Evolutionary conservation across 805 yeast genomes (phyloP), one percentile per base, ranked within the genome.

Genomic region (Isabelozyma pseudorhagii): DNA sequence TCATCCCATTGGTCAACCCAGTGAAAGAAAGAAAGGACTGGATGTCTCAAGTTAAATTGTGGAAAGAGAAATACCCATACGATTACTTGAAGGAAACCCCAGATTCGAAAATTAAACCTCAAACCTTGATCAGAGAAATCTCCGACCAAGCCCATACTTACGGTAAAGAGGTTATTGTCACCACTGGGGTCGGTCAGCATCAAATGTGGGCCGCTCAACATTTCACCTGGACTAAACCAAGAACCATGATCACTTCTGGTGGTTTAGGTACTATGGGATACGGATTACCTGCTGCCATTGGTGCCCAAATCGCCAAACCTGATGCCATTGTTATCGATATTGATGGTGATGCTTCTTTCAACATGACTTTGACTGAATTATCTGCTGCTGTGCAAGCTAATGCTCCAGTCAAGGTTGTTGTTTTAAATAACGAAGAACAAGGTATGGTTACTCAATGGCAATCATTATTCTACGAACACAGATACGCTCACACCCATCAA

Each of bases 361-460:
- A 88, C 78, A 94, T 94, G 99, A 91, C 99, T 21, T 78, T 94
- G 55, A 88, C 84, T 70, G 99, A 94, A 78, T 78, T 94, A 66
- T 81, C 93, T 18, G 85, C 96, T 40, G 99, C 98, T 27, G 96
- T 90, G 42, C 98, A 94, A 78, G 96, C 93, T 52, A 80, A 79
- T 54, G 86, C 96, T 46, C 97, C 97, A 50, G 86, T 94, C 56
- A 94, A 94, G 78, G 81, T 89, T 52, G 79, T 90, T 68, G 85
- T 94, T 49, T 78, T 94, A 66, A 94, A 94, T 74, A 94, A 94
- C 71, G 98, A 93, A 76, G 99, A 94, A 77, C 99, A 94, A 77
- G 99, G 99, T 67, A 94, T 94, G 99, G 99, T 94, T 49, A 93
- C 98, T 11, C 99, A 94, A 72, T 94, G 99, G 99, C 99, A 94